These are phyloP conservation scores for Ascochyta koolunga DNA, from an alignment of 2,329 filamentous ascomycete species.

Conservation along the genomic window DNA sequence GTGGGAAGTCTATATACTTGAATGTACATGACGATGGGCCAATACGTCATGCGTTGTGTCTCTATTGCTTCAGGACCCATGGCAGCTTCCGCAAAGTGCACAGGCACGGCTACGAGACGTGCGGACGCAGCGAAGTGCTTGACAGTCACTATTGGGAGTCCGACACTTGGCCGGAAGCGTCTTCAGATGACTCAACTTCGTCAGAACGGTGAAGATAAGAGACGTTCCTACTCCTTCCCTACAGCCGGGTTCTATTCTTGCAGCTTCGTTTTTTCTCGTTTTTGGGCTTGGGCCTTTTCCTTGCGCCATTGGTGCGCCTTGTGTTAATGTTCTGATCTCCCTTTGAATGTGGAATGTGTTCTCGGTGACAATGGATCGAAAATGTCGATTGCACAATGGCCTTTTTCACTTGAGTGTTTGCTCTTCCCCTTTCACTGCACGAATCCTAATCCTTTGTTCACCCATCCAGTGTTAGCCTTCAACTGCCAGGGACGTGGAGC, in stretches of 20 bases:
- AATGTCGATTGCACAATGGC: too few species aligned
- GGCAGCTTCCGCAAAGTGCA: conserved; percentile 33
- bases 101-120: conserved; percentile 35
- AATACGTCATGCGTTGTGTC: conserved; percentile 30
- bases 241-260: neutral
- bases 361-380: too few species aligned
- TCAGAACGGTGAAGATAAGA: neutral
- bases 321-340: too few species aligned
- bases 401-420: too few species aligned
- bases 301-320: too few species aligned
- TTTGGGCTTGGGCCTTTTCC: neutral
- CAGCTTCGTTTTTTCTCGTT: neutral
- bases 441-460: too few species aligned
- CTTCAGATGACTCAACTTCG: neutral
- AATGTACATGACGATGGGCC: conserved; percentile 33
- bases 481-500: too few species aligned
- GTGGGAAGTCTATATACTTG: conserved; percentile 33
- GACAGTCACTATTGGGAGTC: conserved; percentile 40
- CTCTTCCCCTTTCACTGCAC: too few species aligned
- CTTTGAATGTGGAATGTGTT: too few species aligned
- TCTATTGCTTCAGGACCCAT: conserved; percentile 35
- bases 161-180: conserved; percentile 4
- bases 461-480: too few species aligned
- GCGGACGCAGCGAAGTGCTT: conserved; percentile 31
- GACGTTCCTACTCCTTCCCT: neutral